These are phyloP conservation scores for Saururus chinensis DNA, from an alignment of 164 flowering plant genomes.

Conservation along the genomic window DNA sequence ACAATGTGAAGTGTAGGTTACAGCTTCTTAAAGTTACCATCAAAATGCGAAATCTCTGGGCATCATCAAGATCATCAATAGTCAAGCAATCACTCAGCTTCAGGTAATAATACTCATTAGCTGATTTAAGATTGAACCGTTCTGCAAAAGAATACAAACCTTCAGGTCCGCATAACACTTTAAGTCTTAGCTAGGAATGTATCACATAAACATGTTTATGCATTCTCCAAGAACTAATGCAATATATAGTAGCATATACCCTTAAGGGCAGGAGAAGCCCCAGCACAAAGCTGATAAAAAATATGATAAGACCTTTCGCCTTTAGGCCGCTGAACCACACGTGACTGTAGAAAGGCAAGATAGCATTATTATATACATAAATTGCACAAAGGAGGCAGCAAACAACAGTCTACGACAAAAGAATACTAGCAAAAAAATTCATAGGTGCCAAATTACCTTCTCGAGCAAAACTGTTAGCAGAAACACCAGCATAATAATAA, in stretches of 20 bases:
- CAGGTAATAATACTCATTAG: conserved; percentile 63
- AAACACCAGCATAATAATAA: conserved; percentile 1
- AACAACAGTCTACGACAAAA: neutral
- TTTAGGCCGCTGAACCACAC: conserved; percentile 71
- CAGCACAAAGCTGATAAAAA: conserved; percentile 96
- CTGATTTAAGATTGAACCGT: conserved; percentile 52
- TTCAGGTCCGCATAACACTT: neutral
- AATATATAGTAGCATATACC: conserved; percentile 25
- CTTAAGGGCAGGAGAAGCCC: conserved; percentile 70
- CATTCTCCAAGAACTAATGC: neutral
- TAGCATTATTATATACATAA: conserved; percentile 1
- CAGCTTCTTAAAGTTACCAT: conserved; percentile 36
- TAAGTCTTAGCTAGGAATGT: neutral
- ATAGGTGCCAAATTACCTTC: conserved; percentile 43
- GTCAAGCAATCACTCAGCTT: conserved; percentile 66
- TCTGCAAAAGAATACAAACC: conserved; percentile 34
- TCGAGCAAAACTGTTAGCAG: conserved; percentile 61
- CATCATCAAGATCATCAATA: conserved; percentile 70
- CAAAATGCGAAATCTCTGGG: conserved; percentile 46
- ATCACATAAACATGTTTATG: neutral
- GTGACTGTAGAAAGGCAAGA: conserved; percentile 43
- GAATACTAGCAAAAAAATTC: neutral
- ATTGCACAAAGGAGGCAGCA: conserved; percentile 12
- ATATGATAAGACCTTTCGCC: conserved; percentile 94
- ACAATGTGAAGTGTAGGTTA: neutral